phyloP scores from a whole-genome alignment of 2,329 filamentous ascomycete genomes.

The Orbilia javanica region DNA sequence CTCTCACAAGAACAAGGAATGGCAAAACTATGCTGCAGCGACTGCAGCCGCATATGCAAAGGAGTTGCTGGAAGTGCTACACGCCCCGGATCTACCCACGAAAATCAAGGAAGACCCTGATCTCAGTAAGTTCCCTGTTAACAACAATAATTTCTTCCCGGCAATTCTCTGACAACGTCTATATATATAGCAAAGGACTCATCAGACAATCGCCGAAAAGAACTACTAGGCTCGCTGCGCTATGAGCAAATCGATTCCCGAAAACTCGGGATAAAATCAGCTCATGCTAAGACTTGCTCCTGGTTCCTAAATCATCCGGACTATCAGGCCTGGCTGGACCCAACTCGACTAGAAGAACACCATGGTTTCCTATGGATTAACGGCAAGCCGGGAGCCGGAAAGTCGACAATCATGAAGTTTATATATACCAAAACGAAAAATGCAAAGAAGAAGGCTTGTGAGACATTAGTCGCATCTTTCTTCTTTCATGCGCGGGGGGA shows the following conservation, averaged over 20 bases:
- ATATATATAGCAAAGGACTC: neutral
- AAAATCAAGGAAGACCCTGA: too few species aligned
- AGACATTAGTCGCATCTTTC: constrained; percentile 60
- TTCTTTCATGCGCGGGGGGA: constrained; percentile 62
- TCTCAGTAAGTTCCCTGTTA: too few species aligned
- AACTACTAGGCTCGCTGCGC: constrained; percentile 63
- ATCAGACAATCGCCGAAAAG: neutral
- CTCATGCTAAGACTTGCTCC: constrained; percentile 65
- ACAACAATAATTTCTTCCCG: too few species aligned
- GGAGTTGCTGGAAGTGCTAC: constrained; percentile 39
- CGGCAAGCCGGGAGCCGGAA: constrained; percentile 68
- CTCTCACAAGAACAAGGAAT: constrained; percentile 52
- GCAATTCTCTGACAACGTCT: neutral
- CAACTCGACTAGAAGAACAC: constrained; percentile 62
- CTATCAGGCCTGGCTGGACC: constrained; percentile 66
- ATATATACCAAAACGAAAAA: constrained; percentile 58
- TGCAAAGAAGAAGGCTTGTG: constrained; percentile 36
- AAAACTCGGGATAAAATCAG: constrained; percentile 64
- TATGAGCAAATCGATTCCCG: constrained; percentile 66
- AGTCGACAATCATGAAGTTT: constrained; percentile 67
- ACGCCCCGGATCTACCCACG: too few species aligned
- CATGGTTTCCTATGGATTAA: constrained; percentile 68
- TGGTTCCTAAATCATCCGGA: constrained; percentile 65
- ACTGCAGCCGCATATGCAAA: constrained; percentile 39
- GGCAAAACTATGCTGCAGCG: constrained; percentile 45